Conservation (phyloP, 441 rosid genomes). For the Populus trichocarpa region DNA sequence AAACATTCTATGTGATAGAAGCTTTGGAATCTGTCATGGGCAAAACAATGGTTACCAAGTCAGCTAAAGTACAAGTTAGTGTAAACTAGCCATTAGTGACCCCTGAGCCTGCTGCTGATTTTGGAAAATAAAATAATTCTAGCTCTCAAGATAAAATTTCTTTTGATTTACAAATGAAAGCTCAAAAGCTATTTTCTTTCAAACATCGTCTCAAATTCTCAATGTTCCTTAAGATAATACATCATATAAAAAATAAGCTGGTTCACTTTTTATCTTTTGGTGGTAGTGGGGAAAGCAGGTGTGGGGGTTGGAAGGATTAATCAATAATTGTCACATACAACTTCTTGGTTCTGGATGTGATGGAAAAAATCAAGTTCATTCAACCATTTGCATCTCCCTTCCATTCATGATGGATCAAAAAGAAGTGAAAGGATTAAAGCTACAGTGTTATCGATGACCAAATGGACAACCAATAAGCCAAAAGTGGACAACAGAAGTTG, state of each 20-base stretch:
- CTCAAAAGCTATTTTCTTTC: background rate
- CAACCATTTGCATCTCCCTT: slow-evolving; percentile 2
- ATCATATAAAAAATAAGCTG: background rate
- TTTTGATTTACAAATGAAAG: slow-evolving; percentile 3
- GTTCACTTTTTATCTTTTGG: background rate
- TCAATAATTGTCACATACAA: background rate
- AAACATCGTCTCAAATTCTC: background rate
- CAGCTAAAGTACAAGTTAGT: slow-evolving; percentile 8
- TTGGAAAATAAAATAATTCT: background rate
- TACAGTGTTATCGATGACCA: background rate
- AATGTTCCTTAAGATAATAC: background rate
- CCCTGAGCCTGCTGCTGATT: background rate
- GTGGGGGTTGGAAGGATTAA: background rate
- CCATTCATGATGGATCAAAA: background rate
- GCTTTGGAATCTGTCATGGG: slow-evolving; percentile 72
- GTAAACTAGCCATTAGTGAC: background rate
- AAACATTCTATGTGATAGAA: slow-evolving; percentile 70
- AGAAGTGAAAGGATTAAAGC: background rate
- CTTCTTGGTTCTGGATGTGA: background rate
- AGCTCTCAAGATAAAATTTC: slow-evolving; percentile 1
- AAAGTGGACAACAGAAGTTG: background rate
- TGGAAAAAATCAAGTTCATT: background rate
- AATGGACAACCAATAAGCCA: slow-evolving; percentile 4
- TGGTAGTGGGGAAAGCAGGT: background rate
- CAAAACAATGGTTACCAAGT: slow-evolving; percentile 22